Conservation (phyloP, 331 rosid genomes). For the Quercus phellos region DNA sequence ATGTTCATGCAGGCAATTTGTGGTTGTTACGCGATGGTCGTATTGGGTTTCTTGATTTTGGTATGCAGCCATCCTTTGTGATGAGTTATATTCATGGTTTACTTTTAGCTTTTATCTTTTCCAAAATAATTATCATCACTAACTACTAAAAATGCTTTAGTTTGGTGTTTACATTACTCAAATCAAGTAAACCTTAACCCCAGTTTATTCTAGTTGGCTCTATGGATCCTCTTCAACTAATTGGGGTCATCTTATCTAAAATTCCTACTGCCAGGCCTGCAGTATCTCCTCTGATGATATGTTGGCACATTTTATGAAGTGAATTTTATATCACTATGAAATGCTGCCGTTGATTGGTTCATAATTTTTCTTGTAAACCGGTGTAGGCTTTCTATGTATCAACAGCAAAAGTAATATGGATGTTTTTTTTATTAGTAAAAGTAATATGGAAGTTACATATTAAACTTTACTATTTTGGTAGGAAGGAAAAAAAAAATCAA, state of each 20-base stretch:
- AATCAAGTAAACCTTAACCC: too few relatives aligned
- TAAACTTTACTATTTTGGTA: not conserved
- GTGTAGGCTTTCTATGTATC: not conserved
- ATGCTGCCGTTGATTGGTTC: not conserved
- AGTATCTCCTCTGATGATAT: not conserved
- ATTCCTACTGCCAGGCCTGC: not conserved
- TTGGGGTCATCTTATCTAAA: not conserved
- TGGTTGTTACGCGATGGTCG: conserved; percentile 96
- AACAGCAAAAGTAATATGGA: not conserved
- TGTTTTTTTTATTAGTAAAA: too few relatives aligned
- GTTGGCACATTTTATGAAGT: not conserved
- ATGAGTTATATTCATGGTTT: not conserved
- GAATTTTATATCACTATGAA: not conserved
- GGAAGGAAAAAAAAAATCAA: not conserved
- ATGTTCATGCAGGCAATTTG: conserved; percentile 95
- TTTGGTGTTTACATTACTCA: not conserved
- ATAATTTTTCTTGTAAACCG: not conserved
- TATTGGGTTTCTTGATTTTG: conserved; percentile 93
- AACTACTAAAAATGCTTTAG: not conserved
- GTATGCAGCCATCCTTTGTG: conserved; percentile 37
- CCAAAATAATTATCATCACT: not conserved
- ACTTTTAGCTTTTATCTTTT: conserved; percentile 11
- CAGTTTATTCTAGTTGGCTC: too few relatives aligned
- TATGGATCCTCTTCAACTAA: too few relatives aligned
- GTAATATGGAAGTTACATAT: not conserved